Evolutionary conservation across 2,329 filamentous ascomycete genomes (phyloP), one percentile per base, ranked within the genome.

Genomic region (Colletotrichum spinosum): DNA sequence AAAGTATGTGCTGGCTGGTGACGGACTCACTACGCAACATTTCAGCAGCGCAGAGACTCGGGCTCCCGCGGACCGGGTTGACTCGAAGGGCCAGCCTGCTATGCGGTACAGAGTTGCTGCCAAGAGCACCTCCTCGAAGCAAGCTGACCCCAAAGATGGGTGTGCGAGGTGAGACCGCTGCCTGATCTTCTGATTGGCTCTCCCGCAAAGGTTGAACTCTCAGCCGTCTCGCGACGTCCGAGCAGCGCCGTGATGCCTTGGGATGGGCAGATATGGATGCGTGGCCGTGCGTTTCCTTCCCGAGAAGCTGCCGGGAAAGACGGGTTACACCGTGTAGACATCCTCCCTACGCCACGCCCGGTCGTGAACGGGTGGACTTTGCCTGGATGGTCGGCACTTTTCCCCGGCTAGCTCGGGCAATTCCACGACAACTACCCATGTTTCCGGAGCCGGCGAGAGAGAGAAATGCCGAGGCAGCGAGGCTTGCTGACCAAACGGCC

Each of bases 41-140:
- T 25, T 4, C 4, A 25, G 25, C 3, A 25, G 25, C 25, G 25
- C 25, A 25, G 4, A 25, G 34, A 45, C 59, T 57, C 53, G 46
- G 62, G 15, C 13, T 35, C 41, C 48, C 52, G 52, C 58, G 52
- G 52, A 66, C 25, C 52, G 41, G 12, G 59, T 15, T 57, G 52
- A 60, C 61, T 55, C 50, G n/a, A 6, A 44, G 35, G n/a, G 15
- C 44, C 12, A 38, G 17, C 33, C 34, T n/a, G 10, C 10, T 46
- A 33, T n/a, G 13, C 39, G 13, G 15, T 49, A 10, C 45, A 11
- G 1, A 4, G 12, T 44, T 25, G 45, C 11, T 17, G 45, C 45
- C 17, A 17, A 17, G 45, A n/a, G 5, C 17, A 33, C 17, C 45
- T 25, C 45, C 45, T 25, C 7, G 17, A 48, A 25, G 0, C 15